Evolutionary conservation across 352 stramenopile genomes (phyloP).

Genomic region (Phytophthora citricola): DNA sequence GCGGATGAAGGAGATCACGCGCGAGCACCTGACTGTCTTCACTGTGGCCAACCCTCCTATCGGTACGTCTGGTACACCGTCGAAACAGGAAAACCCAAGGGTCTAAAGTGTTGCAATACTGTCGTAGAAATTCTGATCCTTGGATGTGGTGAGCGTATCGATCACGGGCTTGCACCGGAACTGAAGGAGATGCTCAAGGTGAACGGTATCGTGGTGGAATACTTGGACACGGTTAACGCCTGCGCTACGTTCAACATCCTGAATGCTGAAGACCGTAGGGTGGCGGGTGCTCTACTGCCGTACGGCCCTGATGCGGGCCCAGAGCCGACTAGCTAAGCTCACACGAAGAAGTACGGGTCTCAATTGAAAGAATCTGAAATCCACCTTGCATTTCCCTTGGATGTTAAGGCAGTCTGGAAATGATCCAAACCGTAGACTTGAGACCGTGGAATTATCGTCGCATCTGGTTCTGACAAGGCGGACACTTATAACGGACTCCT

Average conservation of each 20-base stretch:
- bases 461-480: constrained; percentile 53
- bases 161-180: constrained; percentile 59
- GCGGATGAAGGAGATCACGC: constrained; percentile 81
- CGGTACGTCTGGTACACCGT: constrained; percentile 32
- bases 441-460: constrained; percentile 28
- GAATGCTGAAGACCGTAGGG: constrained; percentile 89
- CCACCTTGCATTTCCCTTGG: constrained; percentile 1
- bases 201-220: constrained; percentile 88
- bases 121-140: constrained; percentile 80
- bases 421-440: neutral
- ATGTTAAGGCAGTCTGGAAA: neutral
- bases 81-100: neutral
- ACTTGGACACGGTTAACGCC: constrained; percentile 84
- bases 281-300: constrained; percentile 83
- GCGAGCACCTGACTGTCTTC: constrained; percentile 78
- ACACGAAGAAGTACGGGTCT: neutral
- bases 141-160: constrained; percentile 73
- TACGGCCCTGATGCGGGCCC: constrained; percentile 51
- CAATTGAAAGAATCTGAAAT: constrained; percentile 8
- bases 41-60: constrained; percentile 79
- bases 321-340: constrained; percentile 13
- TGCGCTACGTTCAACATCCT: constrained; percentile 93
- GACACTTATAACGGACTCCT: constrained; percentile 67
- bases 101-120: constrained; percentile 7
- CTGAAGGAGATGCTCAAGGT: constrained; percentile 82